phyloP scores from a whole-genome alignment of 805 yeast genomes.

The Saturnispora gosingensis region DNA sequence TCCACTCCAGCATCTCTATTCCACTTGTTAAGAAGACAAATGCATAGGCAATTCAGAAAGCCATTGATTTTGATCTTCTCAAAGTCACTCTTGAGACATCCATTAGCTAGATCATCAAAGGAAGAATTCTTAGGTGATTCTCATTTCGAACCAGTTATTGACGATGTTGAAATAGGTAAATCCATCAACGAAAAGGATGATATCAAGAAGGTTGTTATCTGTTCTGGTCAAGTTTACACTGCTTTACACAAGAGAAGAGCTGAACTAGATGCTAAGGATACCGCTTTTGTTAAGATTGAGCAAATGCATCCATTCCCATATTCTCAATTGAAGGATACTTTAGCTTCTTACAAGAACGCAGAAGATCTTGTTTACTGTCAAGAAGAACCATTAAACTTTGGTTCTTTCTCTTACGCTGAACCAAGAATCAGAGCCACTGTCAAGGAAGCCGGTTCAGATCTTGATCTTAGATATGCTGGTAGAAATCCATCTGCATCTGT shows the following conservation, averaged over 20 bases:
- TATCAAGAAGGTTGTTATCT: slow-evolving; percentile 76
- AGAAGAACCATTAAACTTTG: slow-evolving; percentile 98
- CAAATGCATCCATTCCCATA: slow-evolving; percentile 99
- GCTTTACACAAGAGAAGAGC: slow-evolving; percentile 87
- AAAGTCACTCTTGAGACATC: slow-evolving; percentile 90
- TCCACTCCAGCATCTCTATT: slow-evolving; percentile 94
- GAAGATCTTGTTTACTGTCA: slow-evolving; percentile 95
- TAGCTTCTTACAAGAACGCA: slow-evolving; percentile 69
- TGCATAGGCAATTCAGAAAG: slow-evolving; percentile 97
- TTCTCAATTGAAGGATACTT: slow-evolving; percentile 80
- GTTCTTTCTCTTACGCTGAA: slow-evolving; percentile 67
- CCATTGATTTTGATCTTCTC: slow-evolving; percentile 85
- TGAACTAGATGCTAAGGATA: slow-evolving; percentile 60
- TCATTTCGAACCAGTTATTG: slow-evolving; percentile 93
- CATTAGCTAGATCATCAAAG: slow-evolving; percentile 83
- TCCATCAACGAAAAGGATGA: slow-evolving; percentile 68
- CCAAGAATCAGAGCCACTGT: slow-evolving; percentile 80
- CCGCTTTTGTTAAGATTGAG: slow-evolving; percentile 85
- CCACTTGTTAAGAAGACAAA: slow-evolving; percentile 97
- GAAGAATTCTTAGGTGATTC: slow-evolving; percentile 85
- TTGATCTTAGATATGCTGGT: slow-evolving; percentile 76
- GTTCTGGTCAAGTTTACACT: slow-evolving; percentile 92
- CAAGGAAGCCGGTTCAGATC: slow-evolving; percentile 59
- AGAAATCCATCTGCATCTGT: slow-evolving; percentile 97
- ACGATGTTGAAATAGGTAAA: slow-evolving; percentile 80